These are phyloP conservation scores for Helianthus tuberosus DNA, from an alignment of 129 eudicot genomes.

Conservation along the genomic window DNA sequence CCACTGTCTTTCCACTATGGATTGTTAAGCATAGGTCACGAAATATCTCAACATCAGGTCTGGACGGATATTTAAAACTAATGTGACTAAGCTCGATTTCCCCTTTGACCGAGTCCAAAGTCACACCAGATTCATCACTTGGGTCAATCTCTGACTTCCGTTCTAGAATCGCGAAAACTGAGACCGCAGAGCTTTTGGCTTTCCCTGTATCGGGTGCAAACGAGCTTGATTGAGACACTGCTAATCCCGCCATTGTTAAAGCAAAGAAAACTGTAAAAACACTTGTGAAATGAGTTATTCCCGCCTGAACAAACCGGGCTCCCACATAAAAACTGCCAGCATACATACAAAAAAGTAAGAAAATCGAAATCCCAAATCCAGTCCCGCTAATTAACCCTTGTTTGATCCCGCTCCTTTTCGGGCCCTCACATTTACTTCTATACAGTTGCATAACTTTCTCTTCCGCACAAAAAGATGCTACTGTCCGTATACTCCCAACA, in stretches of 20 bases:
- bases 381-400: constrained; percentile 75
- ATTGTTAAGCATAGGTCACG: constrained; percentile 65
- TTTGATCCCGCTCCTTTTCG: constrained; percentile 59
- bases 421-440: constrained; percentile 67
- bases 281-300: constrained; percentile 55
- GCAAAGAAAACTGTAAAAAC: constrained; percentile 89
- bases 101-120: constrained; percentile 58
- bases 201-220: constrained; percentile 73
- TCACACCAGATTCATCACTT: constrained; percentile 61
- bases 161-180: constrained; percentile 67
- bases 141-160: constrained; percentile 72
- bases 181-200: constrained; percentile 68
- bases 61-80: constrained; percentile 70
- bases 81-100: constrained; percentile 67
- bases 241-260: constrained; percentile 70
- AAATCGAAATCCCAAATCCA: constrained; percentile 69
- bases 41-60: constrained; percentile 74
- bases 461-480: constrained; percentile 89
- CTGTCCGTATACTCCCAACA: constrained; percentile 84
- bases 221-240: constrained; percentile 77
- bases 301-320: constrained; percentile 66
- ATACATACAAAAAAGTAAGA: constrained; percentile 60
- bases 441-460: constrained; percentile 68
- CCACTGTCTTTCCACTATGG: constrained; percentile 74
- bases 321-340: constrained; percentile 76